A percentile compares a stretch with the other conserved stretches of the same genome.
These are phyloP conservation scores for Russula virescens DNA, from an alignment of 768 basidiomycete genomes.

Conservation along the genomic window DNA sequence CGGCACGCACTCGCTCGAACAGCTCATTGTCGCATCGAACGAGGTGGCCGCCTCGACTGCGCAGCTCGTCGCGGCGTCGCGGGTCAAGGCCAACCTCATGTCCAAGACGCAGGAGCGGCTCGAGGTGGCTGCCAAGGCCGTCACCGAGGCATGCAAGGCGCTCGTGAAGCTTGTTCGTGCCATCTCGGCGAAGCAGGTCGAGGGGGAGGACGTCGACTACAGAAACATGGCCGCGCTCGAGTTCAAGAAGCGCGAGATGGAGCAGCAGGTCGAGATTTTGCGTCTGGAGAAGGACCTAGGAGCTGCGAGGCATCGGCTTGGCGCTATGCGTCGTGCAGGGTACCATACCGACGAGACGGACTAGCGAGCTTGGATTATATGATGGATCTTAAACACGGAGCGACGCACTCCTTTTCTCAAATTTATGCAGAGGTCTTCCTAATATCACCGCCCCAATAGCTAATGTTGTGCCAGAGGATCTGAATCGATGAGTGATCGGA, in stretches of 20 bases:
- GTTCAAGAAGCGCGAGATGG: constrained; percentile 98
- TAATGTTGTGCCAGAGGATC: no score
- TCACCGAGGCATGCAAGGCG: constrained; percentile 95
- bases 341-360: constrained; percentile 83
- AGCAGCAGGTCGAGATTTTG: constrained; percentile 97
- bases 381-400: constrained; percentile 10
- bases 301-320: constrained; percentile 74
- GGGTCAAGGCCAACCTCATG: constrained; percentile 98
- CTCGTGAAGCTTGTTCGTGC: constrained; percentile 96
- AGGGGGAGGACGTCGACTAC: constrained; percentile 78
- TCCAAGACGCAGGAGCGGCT: constrained; percentile 96
- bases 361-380: constrained; percentile 6
- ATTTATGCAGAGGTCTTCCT: constrained; percentile 19
- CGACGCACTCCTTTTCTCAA: not conserved
- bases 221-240: constrained; percentile 90
- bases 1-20: constrained; percentile 94
- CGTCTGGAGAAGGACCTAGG: constrained; percentile 94
- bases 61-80: constrained; percentile 95
- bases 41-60: constrained; percentile 97
- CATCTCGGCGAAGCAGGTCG: constrained; percentile 75
- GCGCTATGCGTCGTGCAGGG: constrained; percentile 82
- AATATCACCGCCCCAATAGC: no score
- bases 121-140: constrained; percentile 94
- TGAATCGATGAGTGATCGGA: no score
- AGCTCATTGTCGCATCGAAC: constrained; percentile 99